Conservation (phyloP, 179 eudicot species). For the Beta macrorhiza region DNA sequence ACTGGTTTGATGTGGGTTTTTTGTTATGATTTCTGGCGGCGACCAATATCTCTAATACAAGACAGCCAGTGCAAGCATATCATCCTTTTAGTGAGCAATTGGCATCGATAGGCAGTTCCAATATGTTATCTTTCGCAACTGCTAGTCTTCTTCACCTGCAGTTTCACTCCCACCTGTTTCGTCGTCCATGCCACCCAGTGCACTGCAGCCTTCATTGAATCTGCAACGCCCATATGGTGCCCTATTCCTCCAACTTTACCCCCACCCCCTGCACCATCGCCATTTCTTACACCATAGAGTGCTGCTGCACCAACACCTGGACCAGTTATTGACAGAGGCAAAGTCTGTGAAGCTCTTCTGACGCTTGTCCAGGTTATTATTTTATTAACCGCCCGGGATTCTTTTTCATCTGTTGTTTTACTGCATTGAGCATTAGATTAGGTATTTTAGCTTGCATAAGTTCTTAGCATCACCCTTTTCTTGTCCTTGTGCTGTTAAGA, state of each 20-base stretch:
- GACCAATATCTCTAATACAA: constrained; percentile 33
- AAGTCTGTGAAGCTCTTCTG: constrained; percentile 75
- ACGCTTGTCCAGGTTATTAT: constrained; percentile 69
- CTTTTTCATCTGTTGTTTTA: neutral
- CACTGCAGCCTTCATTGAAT: constrained; percentile 52
- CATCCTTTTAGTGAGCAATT: constrained; percentile 32
- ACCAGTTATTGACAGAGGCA: constrained; percentile 57
- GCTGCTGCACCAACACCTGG: constrained; percentile 42
- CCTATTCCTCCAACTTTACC: constrained; percentile 93
- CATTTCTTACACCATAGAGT: constrained; percentile 61
- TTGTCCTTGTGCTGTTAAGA: too few relatives aligned
- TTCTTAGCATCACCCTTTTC: too few relatives aligned
- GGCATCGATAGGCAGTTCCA: constrained; percentile 19
- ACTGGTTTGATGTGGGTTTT: constrained; percentile 15
- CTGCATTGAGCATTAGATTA: neutral
- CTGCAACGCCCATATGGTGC: constrained; percentile 69
- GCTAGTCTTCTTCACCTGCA: constrained; percentile 44
- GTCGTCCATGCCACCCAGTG: constrained; percentile 49
- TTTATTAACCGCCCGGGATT: neutral
- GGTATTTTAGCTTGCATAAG: too few relatives aligned
- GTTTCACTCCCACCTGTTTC: constrained; percentile 40
- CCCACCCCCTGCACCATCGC: constrained; percentile 83
- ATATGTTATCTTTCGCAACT: constrained; percentile 61
- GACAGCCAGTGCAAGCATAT: constrained; percentile 40
- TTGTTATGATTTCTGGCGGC: constrained; percentile 45